Conservation (phyloP, 306 rosid genomes). For the Citrullus colocynthis region DNA sequence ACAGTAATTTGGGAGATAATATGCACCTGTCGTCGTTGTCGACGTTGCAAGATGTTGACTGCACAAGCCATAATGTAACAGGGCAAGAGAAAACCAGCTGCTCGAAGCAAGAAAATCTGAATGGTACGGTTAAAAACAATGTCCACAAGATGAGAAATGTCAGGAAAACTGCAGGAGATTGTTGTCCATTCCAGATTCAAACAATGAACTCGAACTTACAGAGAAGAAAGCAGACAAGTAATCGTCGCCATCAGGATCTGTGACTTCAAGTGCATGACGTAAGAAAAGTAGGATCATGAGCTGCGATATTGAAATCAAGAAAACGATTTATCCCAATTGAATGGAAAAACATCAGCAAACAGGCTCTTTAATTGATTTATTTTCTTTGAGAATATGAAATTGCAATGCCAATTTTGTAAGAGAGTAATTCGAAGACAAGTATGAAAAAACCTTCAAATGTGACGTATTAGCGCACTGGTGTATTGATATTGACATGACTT, state of each 20-base stretch:
- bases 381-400: not conserved
- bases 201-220: slow-evolving; percentile 24
- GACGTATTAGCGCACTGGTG: not conserved
- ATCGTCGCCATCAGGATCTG: slow-evolving; percentile 51
- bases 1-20: not conserved
- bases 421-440: not conserved
- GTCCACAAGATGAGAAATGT: not conserved
- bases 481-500: not conserved
- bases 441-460: not conserved
- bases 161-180: not conserved
- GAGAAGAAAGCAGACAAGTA: slow-evolving; percentile 70
- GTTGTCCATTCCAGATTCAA: not conserved
- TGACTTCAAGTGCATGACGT: slow-evolving; percentile 68
- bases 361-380: not conserved
- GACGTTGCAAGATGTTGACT: slow-evolving; percentile 84
- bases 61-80: slow-evolving; percentile 99
- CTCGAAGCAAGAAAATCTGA: slow-evolving; percentile 70
- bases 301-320: slow-evolving; percentile 31
- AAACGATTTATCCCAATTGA: not conserved
- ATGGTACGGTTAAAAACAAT: not conserved
- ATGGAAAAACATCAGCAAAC: not conserved
- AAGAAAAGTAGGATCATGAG: slow-evolving; percentile 80
- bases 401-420: not conserved
- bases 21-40: slow-evolving; percentile 87
- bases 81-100: slow-evolving; percentile 94